Evolutionary conservation across 805 yeast species (phyloP).

Genomic region (Zygoascus ofunaensis): DNA sequence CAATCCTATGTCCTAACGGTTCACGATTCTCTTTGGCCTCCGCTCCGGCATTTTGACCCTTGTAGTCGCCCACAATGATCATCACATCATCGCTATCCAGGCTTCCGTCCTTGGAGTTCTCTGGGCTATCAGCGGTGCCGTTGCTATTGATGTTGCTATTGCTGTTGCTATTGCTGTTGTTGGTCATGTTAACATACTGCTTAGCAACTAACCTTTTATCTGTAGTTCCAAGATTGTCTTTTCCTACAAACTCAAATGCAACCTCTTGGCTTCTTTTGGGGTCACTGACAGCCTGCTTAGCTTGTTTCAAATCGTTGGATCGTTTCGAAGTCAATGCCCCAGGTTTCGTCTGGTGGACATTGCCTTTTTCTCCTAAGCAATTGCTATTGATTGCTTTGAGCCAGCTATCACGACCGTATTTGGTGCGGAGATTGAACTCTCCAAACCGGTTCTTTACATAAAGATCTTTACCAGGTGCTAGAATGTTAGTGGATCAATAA

Average conservation of each 20-base stretch:
- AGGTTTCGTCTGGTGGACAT: no score
- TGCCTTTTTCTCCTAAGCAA: not conserved
- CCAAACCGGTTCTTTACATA: conserved; percentile 7
- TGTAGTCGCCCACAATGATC: not conserved
- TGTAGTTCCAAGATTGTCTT: not conserved
- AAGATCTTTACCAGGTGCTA: not conserved
- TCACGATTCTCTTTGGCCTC: not conserved
- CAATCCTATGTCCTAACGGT: no score
- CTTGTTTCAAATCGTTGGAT: no score
- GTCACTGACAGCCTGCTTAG: no score
- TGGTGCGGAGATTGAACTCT: conserved; percentile 7
- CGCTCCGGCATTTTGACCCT: not conserved
- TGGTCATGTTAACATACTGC: not conserved
- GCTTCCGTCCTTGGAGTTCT: not conserved
- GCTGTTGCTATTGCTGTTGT: not conserved
- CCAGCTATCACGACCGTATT: conserved; percentile 11
- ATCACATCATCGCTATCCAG: not conserved
- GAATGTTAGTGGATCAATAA: conserved; percentile 1
- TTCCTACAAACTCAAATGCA: not conserved
- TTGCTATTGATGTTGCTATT: not conserved
- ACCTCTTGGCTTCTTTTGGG: no score
- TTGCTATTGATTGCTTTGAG: not conserved
- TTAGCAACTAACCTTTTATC: not conserved
- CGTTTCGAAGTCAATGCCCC: no score
- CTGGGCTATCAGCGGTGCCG: not conserved